A percentile compares a stretch with the other conserved stretches of the same genome.
phyloP scores from a whole-genome alignment of 345 rosid species.

The Kernera saxatilis region DNA sequence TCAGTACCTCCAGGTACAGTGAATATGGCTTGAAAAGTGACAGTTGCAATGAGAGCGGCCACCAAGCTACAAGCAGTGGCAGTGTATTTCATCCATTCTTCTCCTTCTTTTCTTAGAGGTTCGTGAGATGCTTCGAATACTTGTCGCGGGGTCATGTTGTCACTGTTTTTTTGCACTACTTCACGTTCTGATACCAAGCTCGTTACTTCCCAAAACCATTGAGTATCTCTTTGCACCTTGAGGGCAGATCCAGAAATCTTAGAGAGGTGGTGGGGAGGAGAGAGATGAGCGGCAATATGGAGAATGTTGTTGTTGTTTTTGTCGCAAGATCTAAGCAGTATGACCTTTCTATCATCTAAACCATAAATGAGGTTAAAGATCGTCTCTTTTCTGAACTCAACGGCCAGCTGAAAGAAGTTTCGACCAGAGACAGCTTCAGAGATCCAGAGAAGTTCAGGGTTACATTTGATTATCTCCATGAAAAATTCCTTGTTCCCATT shows the following conservation, averaged over 20 bases:
- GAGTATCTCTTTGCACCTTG: conserved; percentile 9
- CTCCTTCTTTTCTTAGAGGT: conserved; percentile 24
- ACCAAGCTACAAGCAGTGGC: conserved; percentile 42
- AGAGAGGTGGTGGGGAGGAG: not conserved
- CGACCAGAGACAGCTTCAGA: not conserved
- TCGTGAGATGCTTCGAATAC: conserved; percentile 25
- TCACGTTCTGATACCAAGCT: not conserved
- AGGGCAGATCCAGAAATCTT: conserved; percentile 13
- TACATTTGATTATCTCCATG: not conserved
- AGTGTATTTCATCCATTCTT: conserved; percentile 44
- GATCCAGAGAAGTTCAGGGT: not conserved
- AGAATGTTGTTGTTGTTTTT: conserved; percentile 1
- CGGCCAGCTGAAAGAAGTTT: conserved; percentile 16
- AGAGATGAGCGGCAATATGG: not conserved
- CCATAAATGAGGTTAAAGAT: conserved; percentile 10
- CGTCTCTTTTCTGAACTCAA: not conserved
- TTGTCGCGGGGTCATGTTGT: not conserved
- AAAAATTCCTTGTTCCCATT: not conserved
- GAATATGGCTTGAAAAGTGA: conserved; percentile 42
- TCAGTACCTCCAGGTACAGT: conserved; percentile 41
- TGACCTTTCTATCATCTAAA: not conserved
- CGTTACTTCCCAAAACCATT: conserved; percentile 9
- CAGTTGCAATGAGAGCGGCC: conserved; percentile 40
- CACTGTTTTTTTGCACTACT: not conserved
- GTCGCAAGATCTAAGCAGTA: not conserved